Evolutionary conservation across 805 yeast genomes (phyloP).

Genomic region (Metschnikowia proteae): DNA sequence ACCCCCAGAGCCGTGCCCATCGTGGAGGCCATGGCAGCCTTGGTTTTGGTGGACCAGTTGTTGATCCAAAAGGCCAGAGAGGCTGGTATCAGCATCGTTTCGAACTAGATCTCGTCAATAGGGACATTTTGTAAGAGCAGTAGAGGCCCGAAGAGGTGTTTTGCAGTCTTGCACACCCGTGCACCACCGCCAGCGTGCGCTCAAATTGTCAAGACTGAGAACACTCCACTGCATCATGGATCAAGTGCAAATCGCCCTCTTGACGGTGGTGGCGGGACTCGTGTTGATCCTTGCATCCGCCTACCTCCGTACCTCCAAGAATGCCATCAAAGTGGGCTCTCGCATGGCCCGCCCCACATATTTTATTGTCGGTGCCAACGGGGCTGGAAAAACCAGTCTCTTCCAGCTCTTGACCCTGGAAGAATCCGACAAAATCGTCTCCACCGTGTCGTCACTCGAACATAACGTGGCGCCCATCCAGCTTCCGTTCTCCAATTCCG

Average conservation of each 20-base stretch:
- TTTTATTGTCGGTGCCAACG: slow-evolving; percentile 60
- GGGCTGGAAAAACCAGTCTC: slow-evolving; percentile 64
- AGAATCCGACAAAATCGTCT: slow-evolving; percentile 6
- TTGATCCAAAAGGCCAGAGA: slow-evolving; percentile 86
- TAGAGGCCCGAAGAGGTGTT: background rate
- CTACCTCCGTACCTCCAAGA: slow-evolving; percentile 4
- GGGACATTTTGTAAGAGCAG: too few relatives aligned
- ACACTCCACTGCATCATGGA: slow-evolving; percentile 11
- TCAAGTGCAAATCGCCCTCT: slow-evolving; percentile 11
- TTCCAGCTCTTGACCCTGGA: slow-evolving; percentile 30
- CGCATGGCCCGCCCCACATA: slow-evolving; percentile 47
- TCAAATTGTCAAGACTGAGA: background rate
- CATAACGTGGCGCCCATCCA: slow-evolving; percentile 27
- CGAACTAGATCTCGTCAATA: background rate
- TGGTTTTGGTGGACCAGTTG: slow-evolving; percentile 82
- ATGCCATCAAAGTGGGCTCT: slow-evolving; percentile 6
- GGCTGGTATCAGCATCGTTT: slow-evolving; percentile 11
- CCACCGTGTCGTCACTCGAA: slow-evolving; percentile 38
- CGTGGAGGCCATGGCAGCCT: slow-evolving; percentile 97
- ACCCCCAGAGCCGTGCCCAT: slow-evolving; percentile 98
- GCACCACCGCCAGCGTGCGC: background rate
- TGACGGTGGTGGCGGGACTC: slow-evolving; percentile 16
- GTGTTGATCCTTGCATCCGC: slow-evolving; percentile 11
- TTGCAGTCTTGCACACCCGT: background rate
- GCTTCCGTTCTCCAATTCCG: slow-evolving; percentile 34